Percentiles rank a stretch among this genome's conserved stretches.
phyloP scores from a whole-genome alignment of 257 asterid genomes.

The Capsicum rhomboideum region DNA sequence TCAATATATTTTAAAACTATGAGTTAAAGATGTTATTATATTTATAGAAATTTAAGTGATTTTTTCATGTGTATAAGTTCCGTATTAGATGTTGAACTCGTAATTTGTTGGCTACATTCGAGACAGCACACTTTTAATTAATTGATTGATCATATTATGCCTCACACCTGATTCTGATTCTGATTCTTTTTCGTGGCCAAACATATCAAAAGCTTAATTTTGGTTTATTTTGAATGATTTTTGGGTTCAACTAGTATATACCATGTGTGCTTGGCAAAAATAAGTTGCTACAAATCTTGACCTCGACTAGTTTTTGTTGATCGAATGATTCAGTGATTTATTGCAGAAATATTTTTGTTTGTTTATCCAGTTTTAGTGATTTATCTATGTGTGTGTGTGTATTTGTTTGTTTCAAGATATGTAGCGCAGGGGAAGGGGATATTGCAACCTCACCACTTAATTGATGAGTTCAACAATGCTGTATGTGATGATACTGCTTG shows the following conservation, averaged over 20 bases:
- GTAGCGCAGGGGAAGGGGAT: slow-evolving; percentile 96
- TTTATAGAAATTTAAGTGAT: background rate
- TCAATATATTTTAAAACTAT: background rate
- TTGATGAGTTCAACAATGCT: slow-evolving; percentile 73
- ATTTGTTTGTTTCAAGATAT: slow-evolving; percentile 34
- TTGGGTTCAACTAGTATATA: background rate
- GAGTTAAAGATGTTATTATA: background rate
- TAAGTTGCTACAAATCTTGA: background rate
- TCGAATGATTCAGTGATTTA: background rate
- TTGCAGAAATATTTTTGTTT: background rate
- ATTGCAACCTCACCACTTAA: slow-evolving; percentile 77
- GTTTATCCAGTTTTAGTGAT: background rate
- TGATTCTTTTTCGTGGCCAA: background rate
- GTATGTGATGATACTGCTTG: slow-evolving; percentile 37
- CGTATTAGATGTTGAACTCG: background rate
- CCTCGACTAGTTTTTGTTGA: too few species aligned
- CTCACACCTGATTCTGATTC: background rate
- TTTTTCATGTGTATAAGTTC: background rate
- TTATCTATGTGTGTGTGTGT: background rate
- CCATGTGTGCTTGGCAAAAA: background rate
- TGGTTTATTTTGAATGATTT: background rate
- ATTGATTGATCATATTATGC: background rate
- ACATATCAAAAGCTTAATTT: background rate
- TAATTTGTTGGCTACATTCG: background rate
- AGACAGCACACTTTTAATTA: background rate